phyloP scores from a whole-genome alignment of 1,139 yeast genomes.

The Debaryomyces sp. region DNA sequence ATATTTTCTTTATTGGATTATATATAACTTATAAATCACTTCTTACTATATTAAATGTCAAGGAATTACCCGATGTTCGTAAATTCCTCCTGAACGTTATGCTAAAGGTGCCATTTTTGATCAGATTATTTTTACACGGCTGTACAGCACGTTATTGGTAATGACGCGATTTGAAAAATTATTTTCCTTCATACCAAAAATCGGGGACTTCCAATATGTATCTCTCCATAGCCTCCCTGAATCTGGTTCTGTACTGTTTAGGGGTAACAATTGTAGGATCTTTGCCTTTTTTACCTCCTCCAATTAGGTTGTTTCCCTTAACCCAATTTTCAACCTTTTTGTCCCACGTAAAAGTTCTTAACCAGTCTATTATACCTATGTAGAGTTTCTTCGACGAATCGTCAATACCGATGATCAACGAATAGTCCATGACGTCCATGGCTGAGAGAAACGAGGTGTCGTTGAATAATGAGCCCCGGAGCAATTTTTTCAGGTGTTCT shows the following conservation, averaged over 20 bases:
- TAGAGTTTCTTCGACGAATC: slow-evolving; percentile 65
- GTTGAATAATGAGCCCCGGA: slow-evolving; percentile 89
- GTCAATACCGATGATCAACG: slow-evolving; percentile 87
- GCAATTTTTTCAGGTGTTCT: slow-evolving; percentile 83
- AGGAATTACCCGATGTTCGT: background rate
- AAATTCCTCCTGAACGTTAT: background rate
- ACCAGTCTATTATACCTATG: slow-evolving; percentile 95
- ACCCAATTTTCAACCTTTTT: slow-evolving; percentile 99
- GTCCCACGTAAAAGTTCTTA: slow-evolving; percentile 98
- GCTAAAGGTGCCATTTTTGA: slow-evolving; percentile 3
- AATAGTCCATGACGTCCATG: slow-evolving; percentile 99
- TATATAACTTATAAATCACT: background rate
- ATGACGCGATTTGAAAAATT: slow-evolving; percentile 7
- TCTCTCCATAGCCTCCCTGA: slow-evolving; percentile 97
- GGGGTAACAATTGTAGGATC: slow-evolving; percentile 98
- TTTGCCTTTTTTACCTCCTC: slow-evolving; percentile 75
- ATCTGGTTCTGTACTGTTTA: slow-evolving; percentile 87
- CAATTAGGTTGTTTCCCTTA: slow-evolving; percentile 85
- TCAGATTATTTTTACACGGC: slow-evolving; percentile 6
- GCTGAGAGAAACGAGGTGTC: slow-evolving; percentile 93
- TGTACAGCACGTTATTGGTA: slow-evolving; percentile 8
- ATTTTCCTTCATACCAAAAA: slow-evolving; percentile 60
- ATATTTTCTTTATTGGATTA: background rate
- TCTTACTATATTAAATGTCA: background rate
- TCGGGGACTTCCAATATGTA: slow-evolving; percentile 95